A percentile compares a stretch with the other conserved stretches of the same genome.
Conservation (phyloP, 345 rosid genomes). For the Turnera subulata region DNA sequence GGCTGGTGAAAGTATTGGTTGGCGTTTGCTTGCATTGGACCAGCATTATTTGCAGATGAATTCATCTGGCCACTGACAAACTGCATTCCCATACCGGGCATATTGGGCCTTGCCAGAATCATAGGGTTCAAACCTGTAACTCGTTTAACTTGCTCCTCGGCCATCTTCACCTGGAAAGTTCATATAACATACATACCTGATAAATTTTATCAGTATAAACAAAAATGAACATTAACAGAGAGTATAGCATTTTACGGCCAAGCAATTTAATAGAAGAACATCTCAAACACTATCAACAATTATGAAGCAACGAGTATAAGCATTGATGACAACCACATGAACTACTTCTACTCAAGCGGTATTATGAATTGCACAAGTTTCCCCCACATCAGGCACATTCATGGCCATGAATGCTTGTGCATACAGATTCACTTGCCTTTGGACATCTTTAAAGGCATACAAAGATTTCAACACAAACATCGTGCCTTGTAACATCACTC, state of each 20-base stretch:
- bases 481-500: no score
- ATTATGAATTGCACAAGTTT: no score
- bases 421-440: no score
- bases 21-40: conserved; percentile 32
- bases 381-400: no score
- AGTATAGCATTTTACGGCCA: not conserved
- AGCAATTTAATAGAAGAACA: no score
- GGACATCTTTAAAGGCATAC: no score
- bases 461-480: no score
- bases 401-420: no score
- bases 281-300: no score
- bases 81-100: conserved; percentile 15
- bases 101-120: conserved; percentile 49
- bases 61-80: conserved; percentile 17
- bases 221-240: conserved; percentile 5
- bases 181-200: conserved; percentile 14
- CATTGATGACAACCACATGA: no score
- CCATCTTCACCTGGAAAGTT: conserved; percentile 87
- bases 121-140: conserved; percentile 81
- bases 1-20: conserved; percentile 42
- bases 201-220: conserved; percentile 10
- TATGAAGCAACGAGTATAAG: no score
- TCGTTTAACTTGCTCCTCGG: conserved; percentile 90
- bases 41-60: conserved; percentile 2
- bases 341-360: no score